These are phyloP conservation scores for Sclerotinia minor DNA, from an alignment of 2,329 filamentous ascomycete species.

Conservation along the genomic window DNA sequence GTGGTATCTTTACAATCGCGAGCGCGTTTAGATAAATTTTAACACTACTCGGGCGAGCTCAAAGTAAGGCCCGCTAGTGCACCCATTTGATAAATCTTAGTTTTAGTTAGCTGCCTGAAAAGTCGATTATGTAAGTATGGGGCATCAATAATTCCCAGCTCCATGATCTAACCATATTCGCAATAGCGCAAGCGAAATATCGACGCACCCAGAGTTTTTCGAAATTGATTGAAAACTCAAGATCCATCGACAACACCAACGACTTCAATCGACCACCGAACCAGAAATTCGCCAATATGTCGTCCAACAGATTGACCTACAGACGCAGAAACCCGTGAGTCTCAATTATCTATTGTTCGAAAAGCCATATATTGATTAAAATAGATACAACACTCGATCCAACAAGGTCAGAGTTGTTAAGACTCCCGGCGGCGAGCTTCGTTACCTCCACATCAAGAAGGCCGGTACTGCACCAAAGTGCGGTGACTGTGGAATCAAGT, in stretches of 20 bases:
- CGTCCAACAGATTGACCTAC: constrained; percentile 51
- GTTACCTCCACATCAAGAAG: constrained; percentile 99
- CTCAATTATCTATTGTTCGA: constrained; percentile 6
- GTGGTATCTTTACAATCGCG: constrained; percentile 16
- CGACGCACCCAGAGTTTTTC: constrained; percentile 22
- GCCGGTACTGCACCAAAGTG: constrained; percentile 97
- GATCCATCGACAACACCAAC: constrained; percentile 29
- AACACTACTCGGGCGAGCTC: constrained; percentile 8
- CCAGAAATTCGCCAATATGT: constrained; percentile 47
- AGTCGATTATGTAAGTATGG: not conserved
- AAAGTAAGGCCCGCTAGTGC: constrained; percentile 23
- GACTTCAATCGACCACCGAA: constrained; percentile 42
- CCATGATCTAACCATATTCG: constrained; percentile 15
- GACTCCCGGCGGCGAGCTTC: constrained; percentile 93
- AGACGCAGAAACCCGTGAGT: constrained; percentile 76
- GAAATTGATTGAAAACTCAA: constrained; percentile 15
- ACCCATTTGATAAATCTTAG: constrained; percentile 11
- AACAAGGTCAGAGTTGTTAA: constrained; percentile 96
- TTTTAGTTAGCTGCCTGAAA: constrained; percentile 8
- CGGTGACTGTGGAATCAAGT: constrained; percentile 97
- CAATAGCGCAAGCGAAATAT: constrained; percentile 23
- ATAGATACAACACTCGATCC: constrained; percentile 94
- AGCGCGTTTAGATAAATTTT: constrained; percentile 24
- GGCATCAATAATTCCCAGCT: not conserved
- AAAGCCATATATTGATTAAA: constrained; percentile 28